Conservation (phyloP, 2,329 filamentous ascomycete genomes). For the Shiraia sp. region DNA sequence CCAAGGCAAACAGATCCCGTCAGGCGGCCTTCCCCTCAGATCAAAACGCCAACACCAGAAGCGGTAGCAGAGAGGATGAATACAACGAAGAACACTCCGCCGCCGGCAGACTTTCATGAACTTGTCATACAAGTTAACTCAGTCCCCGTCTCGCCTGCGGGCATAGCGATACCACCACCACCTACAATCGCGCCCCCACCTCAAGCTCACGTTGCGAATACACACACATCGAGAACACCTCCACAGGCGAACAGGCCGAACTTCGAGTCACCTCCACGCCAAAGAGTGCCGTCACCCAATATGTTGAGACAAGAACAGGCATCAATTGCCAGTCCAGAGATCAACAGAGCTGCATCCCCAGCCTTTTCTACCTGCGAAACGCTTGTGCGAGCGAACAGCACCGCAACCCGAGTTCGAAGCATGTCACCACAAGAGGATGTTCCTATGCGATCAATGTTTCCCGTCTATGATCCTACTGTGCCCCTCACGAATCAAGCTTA, state of each 20-base stretch:
- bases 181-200: conserved; percentile 29
- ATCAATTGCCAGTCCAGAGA: conserved; percentile 31
- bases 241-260: conserved; percentile 22
- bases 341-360: conserved; percentile 37
- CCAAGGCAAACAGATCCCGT: conserved; percentile 39
- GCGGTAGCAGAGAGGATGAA: conserved; percentile 34
- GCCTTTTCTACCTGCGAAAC: conserved; percentile 43
- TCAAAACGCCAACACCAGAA: conserved; percentile 36
- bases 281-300: conserved; percentile 23
- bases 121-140: conserved; percentile 47
- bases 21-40: conserved; percentile 25
- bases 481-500: conserved; percentile 71
- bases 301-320: conserved; percentile 16
- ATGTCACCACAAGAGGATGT: conserved; percentile 39
- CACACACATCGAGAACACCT: conserved; percentile 21
- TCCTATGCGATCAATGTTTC: conserved; percentile 73
- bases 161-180: conserved; percentile 24
- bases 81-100: conserved; percentile 33
- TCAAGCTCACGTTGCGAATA: conserved; percentile 31
- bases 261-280: conserved; percentile 29
- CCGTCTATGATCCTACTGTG: conserved; percentile 70
- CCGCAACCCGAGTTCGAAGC: conserved; percentile 31
- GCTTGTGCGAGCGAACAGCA: conserved; percentile 44
- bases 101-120: conserved; percentile 43
- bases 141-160: conserved; percentile 39